A percentile compares a stretch with the other conserved stretches of the same genome.
Conservation (phyloP, 768 basidiomycete genomes). For the Boletus tomentosulus region DNA sequence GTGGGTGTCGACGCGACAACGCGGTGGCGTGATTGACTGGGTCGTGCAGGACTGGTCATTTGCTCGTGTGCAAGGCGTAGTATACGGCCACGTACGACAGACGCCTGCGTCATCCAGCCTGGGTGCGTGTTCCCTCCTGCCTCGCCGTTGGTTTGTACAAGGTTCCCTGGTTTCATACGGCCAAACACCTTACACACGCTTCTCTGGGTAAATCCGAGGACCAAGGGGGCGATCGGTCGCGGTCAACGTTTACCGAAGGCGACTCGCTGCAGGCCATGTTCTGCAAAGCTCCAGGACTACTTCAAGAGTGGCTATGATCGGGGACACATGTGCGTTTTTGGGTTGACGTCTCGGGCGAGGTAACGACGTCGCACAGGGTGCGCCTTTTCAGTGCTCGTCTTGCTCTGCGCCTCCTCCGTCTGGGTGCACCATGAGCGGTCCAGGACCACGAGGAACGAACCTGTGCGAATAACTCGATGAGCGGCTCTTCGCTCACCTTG, state of each 20-base stretch:
- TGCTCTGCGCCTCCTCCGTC: no score
- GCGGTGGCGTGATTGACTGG: background rate
- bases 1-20: conserved; percentile 3
- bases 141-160: background rate
- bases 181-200: conserved; percentile 85
- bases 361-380: conserved; percentile 51
- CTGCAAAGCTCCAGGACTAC: conserved; percentile 84
- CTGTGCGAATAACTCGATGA: no score
- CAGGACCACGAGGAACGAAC: no score
- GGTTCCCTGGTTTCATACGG: conserved; percentile 54
- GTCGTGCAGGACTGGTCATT: conserved; percentile 68
- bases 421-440: no score
- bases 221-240: conserved; percentile 60
- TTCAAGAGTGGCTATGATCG: conserved; percentile 92
- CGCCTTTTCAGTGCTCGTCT: conserved; percentile 22
- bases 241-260: conserved; percentile 83
- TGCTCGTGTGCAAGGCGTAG: conserved; percentile 77
- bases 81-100: conserved; percentile 92
- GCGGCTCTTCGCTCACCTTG: no score
- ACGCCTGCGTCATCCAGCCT: conserved; percentile 84
- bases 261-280: conserved; percentile 68
- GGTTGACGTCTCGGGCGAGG: background rate
- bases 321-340: conserved; percentile 80
- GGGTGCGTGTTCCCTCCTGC: conserved; percentile 50
- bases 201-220: conserved; percentile 53